Conservation (phyloP, 306 rosid genomes). For the Lathyrus oleraceus region DNA sequence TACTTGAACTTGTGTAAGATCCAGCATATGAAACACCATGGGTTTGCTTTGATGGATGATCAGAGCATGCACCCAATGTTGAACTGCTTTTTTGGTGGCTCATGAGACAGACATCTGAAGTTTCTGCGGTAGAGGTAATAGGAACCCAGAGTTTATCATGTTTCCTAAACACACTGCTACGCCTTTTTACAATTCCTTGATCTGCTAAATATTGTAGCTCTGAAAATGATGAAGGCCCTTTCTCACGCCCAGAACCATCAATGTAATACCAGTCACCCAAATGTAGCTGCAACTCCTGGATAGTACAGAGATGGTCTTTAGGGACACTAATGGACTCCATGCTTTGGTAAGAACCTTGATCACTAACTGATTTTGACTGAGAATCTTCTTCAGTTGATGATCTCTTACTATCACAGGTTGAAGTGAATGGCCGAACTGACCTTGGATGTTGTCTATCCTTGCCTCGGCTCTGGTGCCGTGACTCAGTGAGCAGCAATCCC, state of each 20-base stretch:
- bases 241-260: conserved; percentile 97
- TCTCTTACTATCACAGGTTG: conserved; percentile 74
- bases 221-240: conserved; percentile 80
- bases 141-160: conserved; percentile 94
- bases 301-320: conserved; percentile 68
- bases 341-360: conserved; percentile 53
- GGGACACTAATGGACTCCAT: conserved; percentile 49
- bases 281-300: conserved; percentile 73
- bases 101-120: conserved; percentile 43
- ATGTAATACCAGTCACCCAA: conserved; percentile 95
- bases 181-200: conserved; percentile 64
- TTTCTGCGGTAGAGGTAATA: conserved; percentile 65
- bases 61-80: conserved; percentile 46
- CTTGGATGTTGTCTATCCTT: conserved; percentile 72
- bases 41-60: conserved; percentile 41
- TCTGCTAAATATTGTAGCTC: conserved; percentile 85
- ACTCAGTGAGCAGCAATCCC: conserved; percentile 79
- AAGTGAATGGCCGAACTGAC: conserved; percentile 60
- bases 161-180: conserved; percentile 83
- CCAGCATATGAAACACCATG: conserved; percentile 39
- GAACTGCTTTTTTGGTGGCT: conserved; percentile 47
- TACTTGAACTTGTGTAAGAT: conserved; percentile 30
- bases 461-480: conserved; percentile 63
- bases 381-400: conserved; percentile 77
- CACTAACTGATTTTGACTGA: conserved; percentile 48